Base-by-base conservation (phyloP, 2,329 filamentous ascomycete species). In the Ophiostoma pallidulum region DNA sequence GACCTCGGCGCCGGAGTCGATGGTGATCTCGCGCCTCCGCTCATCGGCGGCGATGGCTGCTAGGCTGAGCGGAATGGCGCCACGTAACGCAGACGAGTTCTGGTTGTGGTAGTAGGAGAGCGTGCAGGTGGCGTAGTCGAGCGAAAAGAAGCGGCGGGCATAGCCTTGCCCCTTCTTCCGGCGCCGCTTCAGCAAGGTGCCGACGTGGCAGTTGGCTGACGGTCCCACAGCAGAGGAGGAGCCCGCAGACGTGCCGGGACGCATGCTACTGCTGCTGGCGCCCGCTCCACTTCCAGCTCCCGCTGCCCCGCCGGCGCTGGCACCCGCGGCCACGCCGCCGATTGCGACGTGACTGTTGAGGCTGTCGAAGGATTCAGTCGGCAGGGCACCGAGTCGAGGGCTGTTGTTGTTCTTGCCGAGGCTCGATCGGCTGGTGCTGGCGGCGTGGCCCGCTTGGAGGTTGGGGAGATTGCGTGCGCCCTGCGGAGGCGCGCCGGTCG, bases 81-180 rank as follows among this genome's bases (percentile, higher is more conserved):
- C 92, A 51, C 92, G 80, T 37, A 98, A 72, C 1, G 91, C 89
- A 6, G 91, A 94, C 5, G 91, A 95, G 60, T 94, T 91, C 39
- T 88, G 84, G 63, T 91, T 92, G 61, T 94, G 86, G 62, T 96
- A 98, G 68, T 98, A 98, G 0, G 92, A 97, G 28, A 98, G 71
- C 0, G 92, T 97, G 52, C 86, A 94, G 0, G 91, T 90, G 4
- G 85, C 89, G 62, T 90, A 97, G 64, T 98, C 92, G 47, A 98
- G 73, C 0, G 91, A 96, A 67, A 98, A 98, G 72, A 92, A 98
- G 32, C 92, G 80, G 48, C 87, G 79, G 6, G 92, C 92, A 64
- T 89, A 94, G 37, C 91, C 91, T 64, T 97, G 92, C 39, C 90
- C 89, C 68, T 86, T 84, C 75, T 96, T 97, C 50, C 92, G 80